These are phyloP conservation scores for Dichotomocladium elegans DNA, from an alignment of 371 early-diverging fungal genomes.

Conservation along the genomic window DNA sequence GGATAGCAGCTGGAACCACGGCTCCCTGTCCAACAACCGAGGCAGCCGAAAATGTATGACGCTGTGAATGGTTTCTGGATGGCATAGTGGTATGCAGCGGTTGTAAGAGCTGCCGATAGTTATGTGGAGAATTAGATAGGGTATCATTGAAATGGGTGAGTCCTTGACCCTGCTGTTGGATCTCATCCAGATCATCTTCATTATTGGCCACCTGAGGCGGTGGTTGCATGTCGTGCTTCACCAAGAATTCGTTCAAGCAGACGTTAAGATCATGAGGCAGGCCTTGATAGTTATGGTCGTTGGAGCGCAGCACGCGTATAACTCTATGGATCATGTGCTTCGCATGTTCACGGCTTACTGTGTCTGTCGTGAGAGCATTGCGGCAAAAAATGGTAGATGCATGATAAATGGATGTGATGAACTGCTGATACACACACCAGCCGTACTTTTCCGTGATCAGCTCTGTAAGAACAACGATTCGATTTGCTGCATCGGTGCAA, in stretches of 20 bases:
- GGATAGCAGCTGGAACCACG: too few relatives aligned
- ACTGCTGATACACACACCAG: constrained; percentile 45
- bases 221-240: constrained; percentile 19
- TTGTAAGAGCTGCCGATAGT: not conserved
- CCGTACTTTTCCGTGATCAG: constrained; percentile 27
- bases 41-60: too few relatives aligned
- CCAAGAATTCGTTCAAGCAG: constrained; percentile 37
- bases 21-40: too few relatives aligned
- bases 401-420: constrained; percentile 39
- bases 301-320: constrained; percentile 25
- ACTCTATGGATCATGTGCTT: constrained; percentile 39
- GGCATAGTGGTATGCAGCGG: too few relatives aligned
- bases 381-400: constrained; percentile 43
- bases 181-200: constrained; percentile 5
- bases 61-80: too few relatives aligned
- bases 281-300: constrained; percentile 31
- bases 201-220: too few relatives aligned
- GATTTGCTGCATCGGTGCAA: constrained; percentile 43
- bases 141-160: constrained; percentile 20
- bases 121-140: constrained; percentile 29
- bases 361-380: constrained; percentile 21
- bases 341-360: constrained; percentile 14
- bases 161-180: not conserved
- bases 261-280: constrained; percentile 36
- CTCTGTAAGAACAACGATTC: constrained; percentile 36